A percentile compares a stretch with the other conserved stretches of the same genome.
These are phyloP conservation scores for Cutaneotrichosporon daszewskae DNA, from an alignment of 1,284 basidiomycete species.

Conservation along the genomic window DNA sequence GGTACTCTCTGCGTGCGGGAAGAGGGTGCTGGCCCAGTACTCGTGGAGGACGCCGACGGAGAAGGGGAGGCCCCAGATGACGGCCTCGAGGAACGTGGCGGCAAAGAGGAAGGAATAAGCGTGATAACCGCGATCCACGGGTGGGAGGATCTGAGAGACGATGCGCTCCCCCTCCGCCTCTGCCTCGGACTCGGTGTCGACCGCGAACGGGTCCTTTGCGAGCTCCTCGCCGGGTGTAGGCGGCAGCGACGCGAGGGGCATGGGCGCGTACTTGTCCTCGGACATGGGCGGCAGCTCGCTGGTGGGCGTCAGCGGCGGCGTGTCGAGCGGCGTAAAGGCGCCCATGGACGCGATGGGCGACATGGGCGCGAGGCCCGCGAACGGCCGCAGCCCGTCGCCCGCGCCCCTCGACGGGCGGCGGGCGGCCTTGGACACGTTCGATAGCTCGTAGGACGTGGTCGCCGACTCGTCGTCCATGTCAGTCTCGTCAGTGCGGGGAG, in stretches of 20 bases:
- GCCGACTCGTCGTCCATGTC: not conserved
- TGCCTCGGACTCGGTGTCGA: not conserved
- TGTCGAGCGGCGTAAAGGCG: conserved; percentile 1
- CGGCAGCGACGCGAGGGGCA: not conserved
- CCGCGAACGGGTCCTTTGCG: not conserved
- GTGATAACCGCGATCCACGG: conserved; percentile 37
- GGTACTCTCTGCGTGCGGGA: conserved; percentile 16
- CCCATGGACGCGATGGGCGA: not conserved
- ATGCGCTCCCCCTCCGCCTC: not conserved
- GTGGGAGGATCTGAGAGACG: conserved; percentile 20
- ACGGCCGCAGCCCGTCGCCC: not conserved
- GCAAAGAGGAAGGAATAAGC: conserved; percentile 44
- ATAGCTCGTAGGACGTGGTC: conserved; percentile 4
- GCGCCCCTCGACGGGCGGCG: conserved; percentile 1
- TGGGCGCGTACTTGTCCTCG: not conserved
- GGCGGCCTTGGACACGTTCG: not conserved
- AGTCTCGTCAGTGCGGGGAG: too few species aligned
- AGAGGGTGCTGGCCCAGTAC: conserved; percentile 37
- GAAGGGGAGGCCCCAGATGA: conserved; percentile 45
- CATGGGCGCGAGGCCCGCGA: not conserved
- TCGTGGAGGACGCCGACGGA: conserved; percentile 41
- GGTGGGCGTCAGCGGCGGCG: not conserved
- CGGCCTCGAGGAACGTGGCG: conserved; percentile 37
- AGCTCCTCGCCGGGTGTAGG: conserved; percentile 1
- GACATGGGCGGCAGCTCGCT: not conserved